Evolutionary conservation across 768 basidiomycete genomes (phyloP).

Genomic region (Hemileccinum rubropunctum): DNA sequence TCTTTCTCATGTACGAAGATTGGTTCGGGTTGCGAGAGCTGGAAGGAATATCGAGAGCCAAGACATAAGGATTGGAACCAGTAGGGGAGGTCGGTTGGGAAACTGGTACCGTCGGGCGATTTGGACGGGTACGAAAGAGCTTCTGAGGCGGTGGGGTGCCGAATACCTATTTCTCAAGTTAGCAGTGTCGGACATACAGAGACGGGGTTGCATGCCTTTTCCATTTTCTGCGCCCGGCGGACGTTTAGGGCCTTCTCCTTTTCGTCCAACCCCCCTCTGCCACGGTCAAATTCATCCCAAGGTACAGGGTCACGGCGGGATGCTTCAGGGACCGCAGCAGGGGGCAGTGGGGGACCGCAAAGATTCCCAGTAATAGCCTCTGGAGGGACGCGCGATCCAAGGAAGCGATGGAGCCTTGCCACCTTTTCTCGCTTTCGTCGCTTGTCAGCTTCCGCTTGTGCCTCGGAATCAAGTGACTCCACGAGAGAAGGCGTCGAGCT

Average conservation of each 20-base stretch:
- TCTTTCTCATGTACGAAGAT: constrained; percentile 48
- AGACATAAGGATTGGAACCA: constrained; percentile 14
- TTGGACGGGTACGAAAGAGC: constrained; percentile 67
- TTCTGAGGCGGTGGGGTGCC: constrained; percentile 77
- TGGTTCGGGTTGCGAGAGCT: constrained; percentile 44
- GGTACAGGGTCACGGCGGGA: constrained; percentile 35
- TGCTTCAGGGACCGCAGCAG: constrained; percentile 29
- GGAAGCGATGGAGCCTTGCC: constrained; percentile 79
- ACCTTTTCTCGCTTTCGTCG: constrained; percentile 72
- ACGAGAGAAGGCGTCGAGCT: constrained; percentile 46
- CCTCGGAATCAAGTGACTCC: constrained; percentile 49
- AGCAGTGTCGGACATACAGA: not conserved
- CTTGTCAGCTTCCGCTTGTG: constrained; percentile 58
- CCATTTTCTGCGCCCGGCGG: constrained; percentile 81
- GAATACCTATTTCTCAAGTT: constrained; percentile 55
- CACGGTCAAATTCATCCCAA: constrained; percentile 55
- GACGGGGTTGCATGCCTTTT: constrained; percentile 52
- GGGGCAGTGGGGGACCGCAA: constrained; percentile 30
- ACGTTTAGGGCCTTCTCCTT: constrained; percentile 80
- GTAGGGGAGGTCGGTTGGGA: constrained; percentile 26
- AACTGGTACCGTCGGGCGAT: constrained; percentile 33
- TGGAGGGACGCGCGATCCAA: constrained; percentile 77
- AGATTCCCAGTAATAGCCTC: constrained; percentile 59
- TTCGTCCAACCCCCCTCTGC: constrained; percentile 68
- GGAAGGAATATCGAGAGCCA: constrained; percentile 21